phyloP scores from a whole-genome alignment of 371 early-diverging fungal species.

The Gilbertella persicaria region DNA sequence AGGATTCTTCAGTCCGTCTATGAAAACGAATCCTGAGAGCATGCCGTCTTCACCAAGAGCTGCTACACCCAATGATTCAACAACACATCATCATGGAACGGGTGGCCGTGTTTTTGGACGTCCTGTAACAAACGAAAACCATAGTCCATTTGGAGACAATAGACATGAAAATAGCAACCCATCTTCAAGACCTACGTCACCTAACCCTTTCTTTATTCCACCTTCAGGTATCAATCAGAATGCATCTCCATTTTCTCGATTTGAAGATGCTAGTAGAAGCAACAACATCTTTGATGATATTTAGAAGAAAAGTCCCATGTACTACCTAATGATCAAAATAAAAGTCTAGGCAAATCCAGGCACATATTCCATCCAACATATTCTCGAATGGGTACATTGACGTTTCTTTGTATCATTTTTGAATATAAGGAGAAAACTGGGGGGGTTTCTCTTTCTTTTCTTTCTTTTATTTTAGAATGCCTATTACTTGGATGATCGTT shows the following conservation, averaged over 20 bases:
- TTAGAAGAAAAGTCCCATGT: not conserved
- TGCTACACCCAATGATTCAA: slow-evolving; percentile 4
- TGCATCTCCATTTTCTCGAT: slow-evolving; percentile 29
- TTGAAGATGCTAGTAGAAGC: slow-evolving; percentile 10
- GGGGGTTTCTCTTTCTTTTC: not conserved
- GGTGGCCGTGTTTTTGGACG: slow-evolving; percentile 38
- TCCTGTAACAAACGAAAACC: slow-evolving; percentile 8
- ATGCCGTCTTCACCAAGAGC: not conserved
- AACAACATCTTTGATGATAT: slow-evolving; percentile 15
- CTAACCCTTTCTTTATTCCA: slow-evolving; percentile 23
- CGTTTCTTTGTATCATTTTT: no score
- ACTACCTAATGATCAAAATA: no score
- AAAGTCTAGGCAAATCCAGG: no score
- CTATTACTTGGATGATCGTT: slow-evolving; percentile 11
- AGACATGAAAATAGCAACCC: not conserved
- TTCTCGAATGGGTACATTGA: no score
- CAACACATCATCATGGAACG: not conserved
- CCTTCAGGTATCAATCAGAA: slow-evolving; percentile 8
- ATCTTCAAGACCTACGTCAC: slow-evolving; percentile 33
- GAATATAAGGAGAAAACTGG: not conserved
- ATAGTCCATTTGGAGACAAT: not conserved
- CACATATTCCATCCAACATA: no score
- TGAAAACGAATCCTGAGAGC: slow-evolving; percentile 5
- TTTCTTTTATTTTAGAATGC: slow-evolving; percentile 9
- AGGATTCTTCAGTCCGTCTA: slow-evolving; percentile 22